These are phyloP conservation scores for Phytophthora hibernalis DNA, from an alignment of 352 stramenopile genomes.

Conservation along the genomic window DNA sequence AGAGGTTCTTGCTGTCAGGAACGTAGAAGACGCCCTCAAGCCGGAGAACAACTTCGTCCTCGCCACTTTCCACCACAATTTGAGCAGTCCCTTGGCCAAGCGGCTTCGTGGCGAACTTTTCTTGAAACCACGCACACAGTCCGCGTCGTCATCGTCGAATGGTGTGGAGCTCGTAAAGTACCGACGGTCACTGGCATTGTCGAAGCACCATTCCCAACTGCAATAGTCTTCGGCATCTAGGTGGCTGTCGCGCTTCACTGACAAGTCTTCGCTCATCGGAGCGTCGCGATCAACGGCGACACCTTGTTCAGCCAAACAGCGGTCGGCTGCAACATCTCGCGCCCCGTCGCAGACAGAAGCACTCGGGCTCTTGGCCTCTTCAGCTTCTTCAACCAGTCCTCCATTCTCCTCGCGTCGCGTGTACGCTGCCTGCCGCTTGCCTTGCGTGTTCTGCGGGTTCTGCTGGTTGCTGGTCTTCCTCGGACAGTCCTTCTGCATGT, in stretches of 20 bases:
- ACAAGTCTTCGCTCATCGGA: not conserved
- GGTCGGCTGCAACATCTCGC: not conserved
- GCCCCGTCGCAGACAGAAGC: not conserved
- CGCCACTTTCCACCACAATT: not conserved
- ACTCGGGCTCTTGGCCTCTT: not conserved
- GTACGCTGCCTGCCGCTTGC: not conserved
- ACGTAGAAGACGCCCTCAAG: conserved; percentile 1
- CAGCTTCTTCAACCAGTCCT: not conserved
- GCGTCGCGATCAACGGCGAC: not conserved
- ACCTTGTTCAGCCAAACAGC: not conserved
- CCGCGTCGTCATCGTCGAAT: not conserved
- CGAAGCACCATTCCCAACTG: conserved; percentile 5
- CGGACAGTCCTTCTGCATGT: not conserved
- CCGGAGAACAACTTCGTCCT: not conserved
- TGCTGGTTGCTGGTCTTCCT: not conserved
- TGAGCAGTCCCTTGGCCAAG: not conserved
- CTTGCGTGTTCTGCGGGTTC: not conserved
- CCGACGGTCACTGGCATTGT: conserved; percentile 8
- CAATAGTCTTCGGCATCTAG: not conserved
- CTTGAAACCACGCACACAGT: conserved; percentile 9
- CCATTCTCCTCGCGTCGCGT: not conserved
- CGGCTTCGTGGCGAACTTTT: conserved; percentile 10
- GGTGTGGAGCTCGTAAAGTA: conserved; percentile 16
- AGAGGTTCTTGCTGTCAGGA: conserved; percentile 2
- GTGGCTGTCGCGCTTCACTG: not conserved